Base-by-base conservation (phyloP, 805 yeast genomes). In the Zygosaccharomyces bailii region DNA sequence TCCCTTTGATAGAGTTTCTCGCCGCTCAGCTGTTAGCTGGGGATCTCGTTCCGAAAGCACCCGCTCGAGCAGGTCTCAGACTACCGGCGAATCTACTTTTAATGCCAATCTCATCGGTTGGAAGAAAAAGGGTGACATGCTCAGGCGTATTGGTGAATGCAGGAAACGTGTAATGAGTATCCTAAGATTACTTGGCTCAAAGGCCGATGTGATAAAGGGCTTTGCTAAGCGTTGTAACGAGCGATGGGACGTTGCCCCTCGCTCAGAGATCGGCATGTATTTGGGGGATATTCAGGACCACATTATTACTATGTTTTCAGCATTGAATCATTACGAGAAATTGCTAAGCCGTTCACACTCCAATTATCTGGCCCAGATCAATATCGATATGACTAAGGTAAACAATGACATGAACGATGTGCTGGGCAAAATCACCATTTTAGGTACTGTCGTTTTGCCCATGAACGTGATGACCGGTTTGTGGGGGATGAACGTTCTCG, bases 401-500 rank as follows among this genome's bases (percentile, higher is more conserved):
- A 93, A 90, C 67, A 93, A 93, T 58, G 97, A 91, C 56, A 91
- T 95, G 79, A 93, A 93, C 64, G 98, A 93, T 62, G 96, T 90
- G 1, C 74, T 91, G 58, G 96, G 97, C 8, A 88, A 90, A 62
- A 87, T 91, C 44, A 87, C 98, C 2, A 83, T 90, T 33, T 68
- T 91, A 50, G 99, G 98, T 75, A 88, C 98, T 0, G 87, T 93
- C 44, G 96, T 93, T 16, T 70, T 93, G 46, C 99, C 99, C 3
- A 79, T 93, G 78, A 93, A 93, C 61, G 87, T 93, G 44, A 84
- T 93, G 17, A 93, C 99, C 0, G 99, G 99, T 16, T 69, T 93
- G 37, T 93, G 98, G 98, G 99, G 99, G 45, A 93, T 93, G 99
- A 93, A 93, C 68, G 95, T 93, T 53, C 57, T 87, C 8, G 99